These are phyloP conservation scores for Nakazawaea molendinolei DNA, from an alignment of 805 yeast species.

Conservation along the genomic window DNA sequence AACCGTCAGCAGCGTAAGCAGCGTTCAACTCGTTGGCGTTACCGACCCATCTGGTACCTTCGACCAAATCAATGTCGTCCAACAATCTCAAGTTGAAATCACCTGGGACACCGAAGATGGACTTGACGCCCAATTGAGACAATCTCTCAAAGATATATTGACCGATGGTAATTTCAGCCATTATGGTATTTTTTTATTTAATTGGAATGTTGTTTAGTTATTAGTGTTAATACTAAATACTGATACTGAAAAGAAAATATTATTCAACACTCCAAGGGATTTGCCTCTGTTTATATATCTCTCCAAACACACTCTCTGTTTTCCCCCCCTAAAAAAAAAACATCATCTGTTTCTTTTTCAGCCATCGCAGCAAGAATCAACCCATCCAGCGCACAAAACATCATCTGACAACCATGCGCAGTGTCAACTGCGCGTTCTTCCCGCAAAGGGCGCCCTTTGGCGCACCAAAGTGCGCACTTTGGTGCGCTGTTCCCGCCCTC, in stretches of 20 bases:
- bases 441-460: no score
- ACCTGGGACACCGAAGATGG: constrained; percentile 78
- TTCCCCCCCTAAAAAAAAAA: no score
- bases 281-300: no score
- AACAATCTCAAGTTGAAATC: constrained; percentile 70
- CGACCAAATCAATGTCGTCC: constrained; percentile 69
- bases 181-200: no score
- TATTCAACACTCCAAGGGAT: no score
- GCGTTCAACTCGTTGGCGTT: constrained; percentile 88
- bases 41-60: constrained; percentile 82
- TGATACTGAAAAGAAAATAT: no score
- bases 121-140: constrained; percentile 61
- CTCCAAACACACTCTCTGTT: no score
- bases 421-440: no score
- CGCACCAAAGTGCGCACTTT: no score
- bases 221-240: no score
- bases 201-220: no score
- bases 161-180: constrained; percentile 62
- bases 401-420: constrained; percentile 3
- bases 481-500: no score
- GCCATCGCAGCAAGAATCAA: background rate
- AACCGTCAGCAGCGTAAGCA: constrained; percentile 85
- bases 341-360: background rate
- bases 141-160: constrained; percentile 74
- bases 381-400: background rate